Evolutionary conservation across 2,329 filamentous ascomycete genomes (phyloP), one percentile per base, ranked within the genome.

Genomic region (Ceratocystis papillata): DNA sequence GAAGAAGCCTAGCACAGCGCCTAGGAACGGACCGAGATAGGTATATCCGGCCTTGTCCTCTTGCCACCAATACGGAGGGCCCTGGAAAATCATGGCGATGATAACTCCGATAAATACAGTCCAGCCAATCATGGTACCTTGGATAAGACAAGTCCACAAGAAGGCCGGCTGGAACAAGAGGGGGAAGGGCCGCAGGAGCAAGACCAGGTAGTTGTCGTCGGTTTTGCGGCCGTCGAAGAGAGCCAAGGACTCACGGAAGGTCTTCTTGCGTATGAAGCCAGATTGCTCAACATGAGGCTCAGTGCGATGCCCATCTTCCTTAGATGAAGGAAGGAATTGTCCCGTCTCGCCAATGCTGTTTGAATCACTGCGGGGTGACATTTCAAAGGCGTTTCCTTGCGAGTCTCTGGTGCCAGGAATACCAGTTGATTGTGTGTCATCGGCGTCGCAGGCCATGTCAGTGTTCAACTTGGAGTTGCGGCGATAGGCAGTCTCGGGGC

Each of bases 101-200:
- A 94, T 85, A 68, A 94, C 87, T 66, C 89, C 88, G 70, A 96
- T 93, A 72, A 96, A 90, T 17, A 96, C 89, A 0, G 92, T 96
- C 92, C 93, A 97, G 69, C 92, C 93, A 72, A 96, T 96, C 72
- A 96, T 84, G 3, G 89, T 84, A 17, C 92, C 92, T 79, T 96
- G 92, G 62, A 92, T 89, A 2, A 96, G 79, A 71, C 79, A 80
- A 28, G 79, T 80, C 89, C 90, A 96, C 50, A 95, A 75, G 70
- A 96, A 90, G 6, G 89, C 89, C 0, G 91, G 92, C 73, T 96
- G 92, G 5, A 88, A 74, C 70, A 96, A 87, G 0, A 96, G 81
- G 0, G 89, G 89, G 64, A 96, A 86, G 0, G 92, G 93, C 2
- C 92, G 83, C n/a, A 86, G 72, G 17, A 84, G 72, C 6, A 87